A percentile compares a stretch with the other conserved stretches of the same genome.
Conservation (phyloP, 176 grass and related monocot genomes). For the Urochloa ruziziensis region DNA sequence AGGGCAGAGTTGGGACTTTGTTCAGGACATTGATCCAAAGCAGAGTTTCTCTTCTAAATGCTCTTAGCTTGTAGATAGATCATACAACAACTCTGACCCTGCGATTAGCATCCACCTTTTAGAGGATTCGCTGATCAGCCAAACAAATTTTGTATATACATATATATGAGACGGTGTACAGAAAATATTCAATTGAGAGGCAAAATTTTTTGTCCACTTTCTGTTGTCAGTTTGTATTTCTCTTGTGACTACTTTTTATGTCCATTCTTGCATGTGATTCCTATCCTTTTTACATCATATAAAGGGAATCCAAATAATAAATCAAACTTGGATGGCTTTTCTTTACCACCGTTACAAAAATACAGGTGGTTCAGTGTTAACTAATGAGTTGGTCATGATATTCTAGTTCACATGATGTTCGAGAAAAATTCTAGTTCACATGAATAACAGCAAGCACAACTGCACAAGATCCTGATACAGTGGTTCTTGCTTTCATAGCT, state of each 20-base stretch:
- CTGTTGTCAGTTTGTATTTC: neutral
- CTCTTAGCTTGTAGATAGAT: slow-evolving; percentile 28
- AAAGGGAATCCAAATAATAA: neutral
- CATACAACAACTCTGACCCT: neutral
- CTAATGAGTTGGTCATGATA: neutral
- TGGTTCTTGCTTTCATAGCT: neutral
- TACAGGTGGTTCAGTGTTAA: neutral
- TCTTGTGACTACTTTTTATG: neutral
- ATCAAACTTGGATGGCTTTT: neutral
- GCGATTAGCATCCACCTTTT: slow-evolving; percentile 2
- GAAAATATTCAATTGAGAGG: slow-evolving; percentile 2
- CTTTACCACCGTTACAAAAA: neutral
- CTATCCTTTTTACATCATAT: neutral
- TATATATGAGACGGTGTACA: neutral
- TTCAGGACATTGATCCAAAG: slow-evolving; percentile 29
- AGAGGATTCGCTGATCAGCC: neutral
- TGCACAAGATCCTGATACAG: neutral
- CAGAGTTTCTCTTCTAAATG: slow-evolving; percentile 35
- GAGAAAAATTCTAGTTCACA: slow-evolving; percentile 14
- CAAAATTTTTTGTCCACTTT: slow-evolving; percentile 31
- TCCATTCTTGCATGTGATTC: neutral
- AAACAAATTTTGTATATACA: slow-evolving; percentile 8
- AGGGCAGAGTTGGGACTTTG: slow-evolving; percentile 13
- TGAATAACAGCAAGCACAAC: neutral
- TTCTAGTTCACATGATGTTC: slow-evolving; percentile 13